Percentiles rank a stretch among this genome's conserved stretches.
These are phyloP conservation scores for Plenodomus biglobosus DNA, from an alignment of 2,329 filamentous ascomycete genomes.

Conservation along the genomic window DNA sequence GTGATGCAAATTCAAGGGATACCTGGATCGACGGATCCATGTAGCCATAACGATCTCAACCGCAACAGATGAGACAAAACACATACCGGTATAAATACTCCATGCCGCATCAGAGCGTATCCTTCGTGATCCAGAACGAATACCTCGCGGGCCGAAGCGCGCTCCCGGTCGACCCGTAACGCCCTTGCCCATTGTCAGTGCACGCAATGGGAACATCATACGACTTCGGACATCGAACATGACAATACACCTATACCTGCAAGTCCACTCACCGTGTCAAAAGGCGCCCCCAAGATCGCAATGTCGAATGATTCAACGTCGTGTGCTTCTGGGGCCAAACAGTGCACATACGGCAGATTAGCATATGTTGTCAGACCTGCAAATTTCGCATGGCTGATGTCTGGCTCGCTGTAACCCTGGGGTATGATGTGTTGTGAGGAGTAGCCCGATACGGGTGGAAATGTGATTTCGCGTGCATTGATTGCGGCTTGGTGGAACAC, in stretches of 20 bases:
- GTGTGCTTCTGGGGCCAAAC: conserved; percentile 41
- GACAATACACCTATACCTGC: background rate
- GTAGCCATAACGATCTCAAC: background rate
- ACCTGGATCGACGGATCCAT: background rate
- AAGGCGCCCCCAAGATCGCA: conserved; percentile 53
- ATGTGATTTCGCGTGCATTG: conserved; percentile 47
- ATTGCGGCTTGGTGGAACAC: background rate
- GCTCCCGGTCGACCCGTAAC: conserved; percentile 57
- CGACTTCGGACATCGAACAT: background rate
- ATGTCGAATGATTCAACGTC: conserved; percentile 52
- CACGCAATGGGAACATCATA: background rate
- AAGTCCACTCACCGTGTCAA: conserved; percentile 48
- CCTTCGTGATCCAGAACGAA: conserved; percentile 53
- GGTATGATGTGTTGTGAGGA: conserved; percentile 38
- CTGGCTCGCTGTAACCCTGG: conserved; percentile 19
- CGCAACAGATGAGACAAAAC: background rate
- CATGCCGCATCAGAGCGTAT: conserved; percentile 48
- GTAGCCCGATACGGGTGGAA: conserved; percentile 45
- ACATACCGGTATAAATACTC: conserved; percentile 53
- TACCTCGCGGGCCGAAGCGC: conserved; percentile 56
- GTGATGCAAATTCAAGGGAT: too few species aligned
- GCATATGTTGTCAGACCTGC: conserved; percentile 52
- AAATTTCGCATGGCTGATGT: conserved; percentile 40
- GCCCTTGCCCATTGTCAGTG: conserved; percentile 33
- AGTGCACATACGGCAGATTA: conserved; percentile 53